These are phyloP conservation scores for Reticulascus tulasneorum DNA, from an alignment of 2,329 filamentous ascomycete genomes.

Conservation along the genomic window DNA sequence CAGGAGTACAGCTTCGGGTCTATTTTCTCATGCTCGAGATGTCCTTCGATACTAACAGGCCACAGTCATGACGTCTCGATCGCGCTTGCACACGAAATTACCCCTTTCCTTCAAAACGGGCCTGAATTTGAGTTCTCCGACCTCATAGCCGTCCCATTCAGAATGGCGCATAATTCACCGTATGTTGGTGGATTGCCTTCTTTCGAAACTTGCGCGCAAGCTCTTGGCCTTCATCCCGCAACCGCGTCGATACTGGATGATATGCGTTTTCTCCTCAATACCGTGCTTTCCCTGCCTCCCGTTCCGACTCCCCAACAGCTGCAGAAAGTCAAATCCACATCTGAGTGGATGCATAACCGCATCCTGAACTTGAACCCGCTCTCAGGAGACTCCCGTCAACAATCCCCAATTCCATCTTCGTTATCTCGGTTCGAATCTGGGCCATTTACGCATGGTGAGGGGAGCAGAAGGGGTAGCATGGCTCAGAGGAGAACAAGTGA, in stretches of 20 bases:
- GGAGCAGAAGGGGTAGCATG: too few relatives aligned
- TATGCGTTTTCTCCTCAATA: constrained; percentile 42
- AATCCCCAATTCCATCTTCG: not conserved
- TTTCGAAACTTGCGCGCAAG: constrained; percentile 37
- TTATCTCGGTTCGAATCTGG: too few relatives aligned
- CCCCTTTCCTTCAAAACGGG: constrained; percentile 36
- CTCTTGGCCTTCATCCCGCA: constrained; percentile 38
- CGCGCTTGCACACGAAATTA: constrained; percentile 42
- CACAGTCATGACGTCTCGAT: constrained; percentile 43
- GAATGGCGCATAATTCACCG: constrained; percentile 43
- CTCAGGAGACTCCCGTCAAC: constrained; percentile 9
- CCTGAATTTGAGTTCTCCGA: constrained; percentile 39
- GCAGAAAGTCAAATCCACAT: constrained; percentile 32
- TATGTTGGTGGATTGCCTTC: constrained; percentile 32
- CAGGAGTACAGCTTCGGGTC: too few relatives aligned
- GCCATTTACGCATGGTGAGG: too few relatives aligned
- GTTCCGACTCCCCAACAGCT: constrained; percentile 30
- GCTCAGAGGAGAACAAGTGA: too few relatives aligned
- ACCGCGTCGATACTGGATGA: constrained; percentile 49
- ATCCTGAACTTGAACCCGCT: constrained; percentile 26
- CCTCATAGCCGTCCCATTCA: constrained; percentile 32
- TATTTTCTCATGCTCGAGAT: constrained; percentile 4
- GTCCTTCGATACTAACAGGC: constrained; percentile 4
- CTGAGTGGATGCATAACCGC: constrained; percentile 34
- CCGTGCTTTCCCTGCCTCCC: constrained; percentile 35